Conservation (phyloP, 495 filamentous ascomycete species). For the Podospora anserina region DNA sequence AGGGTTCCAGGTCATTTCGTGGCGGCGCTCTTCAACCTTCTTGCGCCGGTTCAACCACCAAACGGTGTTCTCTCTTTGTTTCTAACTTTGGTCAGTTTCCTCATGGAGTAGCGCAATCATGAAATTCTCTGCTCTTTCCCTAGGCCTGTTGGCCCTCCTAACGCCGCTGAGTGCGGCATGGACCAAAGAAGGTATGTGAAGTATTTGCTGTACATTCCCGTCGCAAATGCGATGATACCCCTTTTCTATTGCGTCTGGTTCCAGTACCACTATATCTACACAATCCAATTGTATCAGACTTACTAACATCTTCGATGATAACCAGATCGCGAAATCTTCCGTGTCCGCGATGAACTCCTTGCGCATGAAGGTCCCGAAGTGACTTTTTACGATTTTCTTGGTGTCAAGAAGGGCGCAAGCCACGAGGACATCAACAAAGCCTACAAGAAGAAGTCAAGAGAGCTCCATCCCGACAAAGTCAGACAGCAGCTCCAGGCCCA, state of each 20-base stretch:
- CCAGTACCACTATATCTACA: neutral
- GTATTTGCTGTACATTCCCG: neutral
- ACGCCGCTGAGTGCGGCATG: slow-evolving; percentile 67
- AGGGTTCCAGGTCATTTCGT: neutral
- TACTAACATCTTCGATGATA: slow-evolving; percentile 14
- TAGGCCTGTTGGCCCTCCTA: slow-evolving; percentile 57
- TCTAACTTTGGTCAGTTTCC: slow-evolving; percentile 2
- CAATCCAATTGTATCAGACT: neutral
- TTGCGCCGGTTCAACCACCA: slow-evolving; percentile 5
- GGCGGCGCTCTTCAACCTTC: neutral
- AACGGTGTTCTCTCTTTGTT: neutral
- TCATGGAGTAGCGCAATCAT: slow-evolving; percentile 42
- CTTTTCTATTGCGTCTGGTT: neutral
- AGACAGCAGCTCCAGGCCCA: slow-evolving; percentile 75
- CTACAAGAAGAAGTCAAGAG: slow-evolving; percentile 79
- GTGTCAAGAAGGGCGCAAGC: slow-evolving; percentile 63
- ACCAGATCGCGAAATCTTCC: slow-evolving; percentile 95
- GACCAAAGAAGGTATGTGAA: slow-evolving; percentile 74
- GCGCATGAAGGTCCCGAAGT: slow-evolving; percentile 71
- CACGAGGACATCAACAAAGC: slow-evolving; percentile 91
- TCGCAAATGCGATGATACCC: neutral
- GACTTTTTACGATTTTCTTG: slow-evolving; percentile 95
- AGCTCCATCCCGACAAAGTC: slow-evolving; percentile 92
- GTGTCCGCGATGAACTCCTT: slow-evolving; percentile 79
- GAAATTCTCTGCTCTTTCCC: slow-evolving; percentile 49